Percentiles rank a stretch among this genome's conserved stretches.
Evolutionary conservation across 1,284 basidiomycete genomes (phyloP).

Genomic region (Heterobasidion annosum): DNA sequence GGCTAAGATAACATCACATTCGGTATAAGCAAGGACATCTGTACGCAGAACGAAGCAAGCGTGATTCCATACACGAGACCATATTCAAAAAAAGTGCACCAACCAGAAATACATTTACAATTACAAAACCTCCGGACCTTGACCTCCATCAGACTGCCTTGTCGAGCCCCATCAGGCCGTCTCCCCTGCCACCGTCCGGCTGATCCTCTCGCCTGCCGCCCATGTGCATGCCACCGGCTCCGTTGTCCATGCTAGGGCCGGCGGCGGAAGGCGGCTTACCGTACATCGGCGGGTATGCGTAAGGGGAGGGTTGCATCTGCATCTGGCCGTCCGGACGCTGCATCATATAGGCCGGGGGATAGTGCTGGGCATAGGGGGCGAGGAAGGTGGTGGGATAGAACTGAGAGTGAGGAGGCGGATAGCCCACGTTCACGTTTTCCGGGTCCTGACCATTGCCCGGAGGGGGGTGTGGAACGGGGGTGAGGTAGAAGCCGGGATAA

Average conservation of each 20-base stretch:
- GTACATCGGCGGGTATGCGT: constrained; percentile 1
- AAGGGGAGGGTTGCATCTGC: constrained; percentile 15
- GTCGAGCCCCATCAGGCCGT: background rate
- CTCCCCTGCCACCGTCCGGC: background rate
- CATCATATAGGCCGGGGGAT: constrained; percentile 41
- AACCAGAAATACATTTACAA: too few species aligned
- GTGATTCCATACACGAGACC: too few species aligned
- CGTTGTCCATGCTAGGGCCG: background rate
- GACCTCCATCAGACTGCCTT: too few species aligned
- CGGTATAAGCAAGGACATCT: too few species aligned
- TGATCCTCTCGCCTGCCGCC: background rate
- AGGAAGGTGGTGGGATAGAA: constrained; percentile 46
- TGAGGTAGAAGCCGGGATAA: constrained; percentile 38
- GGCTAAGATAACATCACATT: too few species aligned
- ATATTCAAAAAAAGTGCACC: too few species aligned
- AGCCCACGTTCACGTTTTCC: constrained; percentile 26
- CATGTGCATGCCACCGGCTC: background rate
- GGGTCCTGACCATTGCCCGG: constrained; percentile 31
- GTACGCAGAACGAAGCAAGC: too few species aligned
- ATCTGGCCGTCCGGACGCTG: constrained; percentile 30
- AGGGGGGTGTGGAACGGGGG: constrained; percentile 28
- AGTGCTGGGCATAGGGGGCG: constrained; percentile 33
- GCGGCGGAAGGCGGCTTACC: background rate
- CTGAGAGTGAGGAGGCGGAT: constrained; percentile 28
- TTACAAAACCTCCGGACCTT: too few species aligned